These are phyloP conservation scores for Penicillium sp. DNA, from an alignment of 2,329 filamentous ascomycete species.

Conservation along the genomic window DNA sequence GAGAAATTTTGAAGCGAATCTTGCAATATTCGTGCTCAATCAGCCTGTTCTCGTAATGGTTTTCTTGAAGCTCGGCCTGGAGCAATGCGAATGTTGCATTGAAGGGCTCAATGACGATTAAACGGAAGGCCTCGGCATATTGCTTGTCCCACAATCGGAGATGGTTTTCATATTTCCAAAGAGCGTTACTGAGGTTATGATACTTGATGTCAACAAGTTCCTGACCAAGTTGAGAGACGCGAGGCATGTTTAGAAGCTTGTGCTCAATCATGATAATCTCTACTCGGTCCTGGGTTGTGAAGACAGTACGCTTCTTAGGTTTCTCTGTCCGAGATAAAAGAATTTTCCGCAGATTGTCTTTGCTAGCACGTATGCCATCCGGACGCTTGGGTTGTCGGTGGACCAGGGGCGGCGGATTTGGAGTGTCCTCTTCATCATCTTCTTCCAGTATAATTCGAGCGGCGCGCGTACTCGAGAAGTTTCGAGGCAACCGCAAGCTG, in stretches of 20 bases:
- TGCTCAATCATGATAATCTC: not conserved
- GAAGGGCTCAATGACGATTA: too few species aligned
- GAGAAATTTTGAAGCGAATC: slow-evolving; percentile 2
- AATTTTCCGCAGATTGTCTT: slow-evolving; percentile 1
- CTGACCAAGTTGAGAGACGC: not conserved
- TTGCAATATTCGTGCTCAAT: slow-evolving; percentile 14
- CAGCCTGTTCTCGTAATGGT: not conserved
- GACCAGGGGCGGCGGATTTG: not conserved
- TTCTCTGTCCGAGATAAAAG: not conserved
- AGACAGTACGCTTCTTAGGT: not conserved
- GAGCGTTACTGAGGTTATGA: not conserved
- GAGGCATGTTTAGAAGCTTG: not conserved
- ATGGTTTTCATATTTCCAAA: not conserved
- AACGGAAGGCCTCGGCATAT: not conserved
- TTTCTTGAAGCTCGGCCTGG: not conserved
- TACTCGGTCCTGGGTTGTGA: not conserved
- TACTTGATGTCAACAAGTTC: slow-evolving; percentile 8
- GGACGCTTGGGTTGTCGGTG: not conserved
- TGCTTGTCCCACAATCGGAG: not conserved
- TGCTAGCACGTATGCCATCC: not conserved
- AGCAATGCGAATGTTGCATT: not conserved
- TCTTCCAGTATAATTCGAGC: slow-evolving; percentile 9
- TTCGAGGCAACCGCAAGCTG: not conserved
- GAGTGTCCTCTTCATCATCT: slow-evolving; percentile 7
- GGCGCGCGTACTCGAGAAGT: slow-evolving; percentile 5